Conservation (phyloP, 441 rosid species). For the Codiaeum variegatum region DNA sequence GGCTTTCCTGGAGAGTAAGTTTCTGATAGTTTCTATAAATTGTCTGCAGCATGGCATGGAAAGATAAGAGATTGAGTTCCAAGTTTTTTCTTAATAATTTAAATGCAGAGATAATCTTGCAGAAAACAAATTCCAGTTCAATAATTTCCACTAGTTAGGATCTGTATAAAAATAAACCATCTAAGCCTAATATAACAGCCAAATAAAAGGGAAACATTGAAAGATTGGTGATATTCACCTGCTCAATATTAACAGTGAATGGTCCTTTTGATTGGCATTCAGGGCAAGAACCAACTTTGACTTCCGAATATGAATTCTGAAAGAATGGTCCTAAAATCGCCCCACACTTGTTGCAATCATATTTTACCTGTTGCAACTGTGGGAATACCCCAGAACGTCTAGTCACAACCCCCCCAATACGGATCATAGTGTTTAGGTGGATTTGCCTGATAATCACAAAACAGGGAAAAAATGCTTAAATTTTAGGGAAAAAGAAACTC, state of each 20-base stretch:
- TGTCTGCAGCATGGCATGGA: conserved; percentile 53
- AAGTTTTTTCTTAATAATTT: background rate
- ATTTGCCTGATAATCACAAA: conserved; percentile 61
- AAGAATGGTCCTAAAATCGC: conserved; percentile 88
- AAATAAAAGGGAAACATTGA: conserved; percentile 1
- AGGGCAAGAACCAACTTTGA: conserved; percentile 96
- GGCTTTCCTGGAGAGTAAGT: conserved; percentile 96
- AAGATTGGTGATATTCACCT: conserved; percentile 42
- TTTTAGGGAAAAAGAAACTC: background rate
- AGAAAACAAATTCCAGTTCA: background rate
- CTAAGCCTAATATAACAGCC: conserved; percentile 4
- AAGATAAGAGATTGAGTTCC: background rate
- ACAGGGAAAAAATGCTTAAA: conserved; percentile 9
- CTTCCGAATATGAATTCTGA: conserved; percentile 97
- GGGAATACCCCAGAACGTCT: conserved; percentile 97
- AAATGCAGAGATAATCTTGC: background rate
- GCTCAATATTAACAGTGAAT: conserved; percentile 90
- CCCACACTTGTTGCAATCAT: conserved; percentile 97
- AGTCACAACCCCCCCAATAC: conserved; percentile 97
- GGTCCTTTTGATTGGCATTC: conserved; percentile 98
- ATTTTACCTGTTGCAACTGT: conserved; percentile 93
- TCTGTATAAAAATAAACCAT: background rate
- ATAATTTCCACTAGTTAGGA: background rate
- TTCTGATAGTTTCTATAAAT: conserved; percentile 95
- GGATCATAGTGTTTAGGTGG: conserved; percentile 96